Base-by-base conservation (phyloP, 495 filamentous ascomycete genomes). In the Trichoderma virens region DNA sequence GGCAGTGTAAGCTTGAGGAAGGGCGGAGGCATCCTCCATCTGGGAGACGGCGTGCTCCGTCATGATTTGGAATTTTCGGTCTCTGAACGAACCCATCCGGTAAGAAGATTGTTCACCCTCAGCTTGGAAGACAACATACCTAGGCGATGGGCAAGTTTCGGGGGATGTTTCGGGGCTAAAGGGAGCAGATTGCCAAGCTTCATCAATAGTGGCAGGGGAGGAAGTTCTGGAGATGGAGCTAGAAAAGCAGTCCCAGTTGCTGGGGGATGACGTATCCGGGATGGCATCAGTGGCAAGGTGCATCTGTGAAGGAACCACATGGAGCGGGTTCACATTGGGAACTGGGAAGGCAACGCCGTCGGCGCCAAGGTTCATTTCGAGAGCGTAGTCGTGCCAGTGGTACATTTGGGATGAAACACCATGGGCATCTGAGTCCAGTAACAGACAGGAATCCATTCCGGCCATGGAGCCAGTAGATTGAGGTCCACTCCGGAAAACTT, bases 91-190 rank as follows among this genome's bases (percentile, higher is more conserved):
- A 56, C 30, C 51, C 23, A 56, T 5, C 25, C 51, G 51, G 51
- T 56, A 56, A 56, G 51, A 56, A 56, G 51, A 56, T 28, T 9
- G 23, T 14, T 30, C 51, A 56, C 30, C 51, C 51, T 28, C 51
- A 56, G 23, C 11, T 16, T 56, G 51, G 51, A 56, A 56, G 23
- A 56, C 30, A 56, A 56, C 51, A 56, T 80, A 82, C 79, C 78
- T 81, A 59, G 79, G 78, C 51, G 79, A 81, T 60, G 75, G 79
- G 68, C 78, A 74, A 63, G 81, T 70, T 56, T 69, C 69, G 66
- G 79, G 78, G 64, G 79, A 80, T 59, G 79, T 80, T 66, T 75
- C 69, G 63, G 74, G 76, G 70, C 78, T 82, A 60, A 75, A 76
- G 34, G 72, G 79, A 28, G 75, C 69, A 20, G 71, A 73, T 25